Evolutionary conservation across 768 basidiomycete genomes (phyloP).

Genomic region (Panellus pusillus): DNA sequence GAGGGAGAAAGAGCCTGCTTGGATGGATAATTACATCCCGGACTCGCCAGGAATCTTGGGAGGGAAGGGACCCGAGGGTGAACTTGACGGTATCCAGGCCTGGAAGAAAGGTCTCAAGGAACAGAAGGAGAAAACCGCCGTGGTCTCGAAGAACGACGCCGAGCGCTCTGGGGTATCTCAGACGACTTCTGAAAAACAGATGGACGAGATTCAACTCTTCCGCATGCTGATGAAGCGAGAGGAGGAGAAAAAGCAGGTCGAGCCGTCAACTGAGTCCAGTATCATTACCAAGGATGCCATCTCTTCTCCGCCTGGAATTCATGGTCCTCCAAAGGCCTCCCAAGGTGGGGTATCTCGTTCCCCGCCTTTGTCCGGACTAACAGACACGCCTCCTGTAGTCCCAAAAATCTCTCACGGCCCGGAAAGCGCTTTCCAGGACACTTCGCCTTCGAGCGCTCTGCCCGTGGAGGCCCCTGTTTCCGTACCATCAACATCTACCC

Average conservation of each 20-base stretch:
- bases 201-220: conserved; percentile 86
- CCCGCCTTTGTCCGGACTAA: not conserved
- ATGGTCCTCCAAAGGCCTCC: conserved; percentile 12
- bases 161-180: conserved; percentile 19
- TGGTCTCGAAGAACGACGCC: conserved; percentile 13
- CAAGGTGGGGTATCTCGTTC: conserved; percentile 7
- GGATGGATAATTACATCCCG: conserved; percentile 90
- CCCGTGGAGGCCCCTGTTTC: not conserved
- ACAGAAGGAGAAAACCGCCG: conserved; percentile 46
- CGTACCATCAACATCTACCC: not conserved
- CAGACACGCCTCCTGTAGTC: not conserved
- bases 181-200: conserved; percentile 35
- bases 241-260: conserved; percentile 47
- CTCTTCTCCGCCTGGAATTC: conserved; percentile 10
- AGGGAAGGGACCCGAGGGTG: conserved; percentile 57
- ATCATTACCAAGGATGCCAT: not conserved
- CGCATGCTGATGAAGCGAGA: conserved; percentile 82
- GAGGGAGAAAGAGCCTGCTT: conserved; percentile 85
- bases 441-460: not conserved
- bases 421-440: conserved; percentile 1
- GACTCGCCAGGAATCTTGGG: conserved; percentile 65
- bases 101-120: conserved; percentile 86
- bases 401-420: not conserved
- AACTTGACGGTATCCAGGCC: conserved; percentile 81
- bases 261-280: conserved; percentile 21